A percentile compares a stretch with the other conserved stretches of the same genome.
Evolutionary conservation across 768 basidiomycete genomes (phyloP).

Genomic region (Dictyophora rubrovolvata): DNA sequence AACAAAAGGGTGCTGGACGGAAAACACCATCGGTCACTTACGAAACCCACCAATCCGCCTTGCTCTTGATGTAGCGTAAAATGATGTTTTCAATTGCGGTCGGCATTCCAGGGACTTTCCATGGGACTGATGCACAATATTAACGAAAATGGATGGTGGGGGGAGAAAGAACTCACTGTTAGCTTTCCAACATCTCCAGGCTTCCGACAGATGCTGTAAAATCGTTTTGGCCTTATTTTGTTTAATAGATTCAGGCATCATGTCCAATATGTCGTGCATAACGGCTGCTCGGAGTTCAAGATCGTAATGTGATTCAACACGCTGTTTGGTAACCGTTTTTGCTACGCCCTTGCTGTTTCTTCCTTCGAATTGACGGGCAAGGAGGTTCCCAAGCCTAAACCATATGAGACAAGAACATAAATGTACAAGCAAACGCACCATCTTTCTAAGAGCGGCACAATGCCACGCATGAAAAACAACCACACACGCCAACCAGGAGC

Average conservation of each 20-base stretch:
- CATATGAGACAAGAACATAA: not conserved
- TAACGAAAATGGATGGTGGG: not conserved
- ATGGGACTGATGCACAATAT: conserved; percentile 54
- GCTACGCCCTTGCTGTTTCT: conserved; percentile 94
- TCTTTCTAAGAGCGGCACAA: conserved; percentile 92
- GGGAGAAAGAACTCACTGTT: conserved; percentile 47
- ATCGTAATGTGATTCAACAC: conserved; percentile 98
- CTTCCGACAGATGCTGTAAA: conserved; percentile 93
- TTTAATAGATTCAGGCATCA: conserved; percentile 99
- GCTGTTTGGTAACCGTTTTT: conserved; percentile 98
- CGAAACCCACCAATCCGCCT: conserved; percentile 99
- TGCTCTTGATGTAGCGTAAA: conserved; percentile 96
- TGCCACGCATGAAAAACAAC: conserved; percentile 99
- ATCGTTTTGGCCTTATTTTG: conserved; percentile 99
- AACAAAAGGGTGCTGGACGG: not conserved
- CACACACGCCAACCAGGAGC: conserved; percentile 99
- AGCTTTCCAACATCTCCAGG: conserved; percentile 97
- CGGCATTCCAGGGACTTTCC: conserved; percentile 99
- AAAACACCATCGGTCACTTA: conserved; percentile 26
- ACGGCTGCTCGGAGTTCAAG: conserved; percentile 95
- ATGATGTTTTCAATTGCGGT: conserved; percentile 99
- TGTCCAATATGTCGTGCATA: conserved; percentile 99
- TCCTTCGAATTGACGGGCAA: conserved; percentile 97
- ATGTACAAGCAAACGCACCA: conserved; percentile 43
- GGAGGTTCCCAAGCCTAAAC: conserved; percentile 77